These are phyloP conservation scores for Mytilinidion resinicola DNA, from an alignment of 495 filamentous ascomycete species.

Conservation along the genomic window DNA sequence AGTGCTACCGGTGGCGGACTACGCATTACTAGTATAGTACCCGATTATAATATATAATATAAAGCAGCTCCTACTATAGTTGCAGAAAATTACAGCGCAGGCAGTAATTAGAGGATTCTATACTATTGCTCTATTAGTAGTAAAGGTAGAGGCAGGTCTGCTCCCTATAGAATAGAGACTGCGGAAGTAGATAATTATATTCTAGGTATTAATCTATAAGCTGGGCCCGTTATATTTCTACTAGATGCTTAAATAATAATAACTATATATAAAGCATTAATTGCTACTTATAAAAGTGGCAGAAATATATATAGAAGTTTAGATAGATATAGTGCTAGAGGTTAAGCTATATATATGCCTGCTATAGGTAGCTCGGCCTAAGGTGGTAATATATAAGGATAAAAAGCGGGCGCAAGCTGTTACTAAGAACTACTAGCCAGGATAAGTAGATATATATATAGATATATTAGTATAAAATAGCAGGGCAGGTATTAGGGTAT, in stretches of 20 bases:
- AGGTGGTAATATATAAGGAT: slow-evolving; percentile 15
- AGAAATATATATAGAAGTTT: too few species aligned
- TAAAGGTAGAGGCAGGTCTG: slow-evolving; percentile 5
- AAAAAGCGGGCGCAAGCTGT: slow-evolving; percentile 6
- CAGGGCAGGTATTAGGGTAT: slow-evolving; percentile 3
- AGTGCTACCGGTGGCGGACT: slow-evolving; percentile 15
- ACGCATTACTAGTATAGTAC: slow-evolving; percentile 11
- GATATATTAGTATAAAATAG: slow-evolving; percentile 13
- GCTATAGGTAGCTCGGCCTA: slow-evolving; percentile 2
- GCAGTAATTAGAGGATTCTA: too few species aligned
- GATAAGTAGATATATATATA: slow-evolving; percentile 17
- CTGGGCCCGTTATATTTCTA: slow-evolving; percentile 3
- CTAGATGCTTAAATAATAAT: slow-evolving; percentile 6
- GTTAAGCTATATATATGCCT: not conserved
- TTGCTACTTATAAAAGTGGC: too few species aligned
- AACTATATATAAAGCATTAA: too few species aligned
- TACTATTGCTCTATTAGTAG: slow-evolving; percentile 10
- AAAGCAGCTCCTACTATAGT: slow-evolving; percentile 6
- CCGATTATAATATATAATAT: slow-evolving; percentile 8
- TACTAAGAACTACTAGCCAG: slow-evolving; percentile 9
- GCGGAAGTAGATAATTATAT: slow-evolving; percentile 12
- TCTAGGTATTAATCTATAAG: slow-evolving; percentile 15
- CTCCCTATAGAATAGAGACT: slow-evolving; percentile 18
- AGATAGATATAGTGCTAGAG: not conserved
- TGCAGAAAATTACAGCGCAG: too few species aligned